phyloP scores from a whole-genome alignment of 306 rosid species.

The Crataegus laevigata region DNA sequence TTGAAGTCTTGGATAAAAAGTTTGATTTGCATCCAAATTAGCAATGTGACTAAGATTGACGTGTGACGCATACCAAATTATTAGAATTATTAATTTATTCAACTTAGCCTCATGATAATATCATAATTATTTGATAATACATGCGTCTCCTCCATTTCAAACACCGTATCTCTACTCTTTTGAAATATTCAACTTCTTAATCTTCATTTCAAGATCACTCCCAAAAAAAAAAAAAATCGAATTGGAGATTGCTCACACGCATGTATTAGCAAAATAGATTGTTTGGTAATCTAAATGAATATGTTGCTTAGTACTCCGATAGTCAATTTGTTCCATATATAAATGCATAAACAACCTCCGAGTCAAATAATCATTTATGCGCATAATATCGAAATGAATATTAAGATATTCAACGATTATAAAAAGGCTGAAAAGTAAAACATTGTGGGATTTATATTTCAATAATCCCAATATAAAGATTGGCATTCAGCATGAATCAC shows the following conservation, averaged over 20 bases:
- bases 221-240: too few species aligned
- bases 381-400: too few species aligned
- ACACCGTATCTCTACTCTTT: neutral
- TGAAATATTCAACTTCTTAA: too few species aligned
- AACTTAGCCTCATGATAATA: too few species aligned
- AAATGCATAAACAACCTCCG: neutral
- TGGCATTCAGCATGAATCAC: slow-evolving; percentile 1
- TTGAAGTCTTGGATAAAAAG: too few species aligned
- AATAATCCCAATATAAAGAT: neutral
- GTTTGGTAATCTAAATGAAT: neutral
- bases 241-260: neutral
- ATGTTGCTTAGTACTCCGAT: too few species aligned
- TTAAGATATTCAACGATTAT: neutral
- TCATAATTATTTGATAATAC: too few species aligned
- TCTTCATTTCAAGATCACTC: too few species aligned
- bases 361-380: neutral
- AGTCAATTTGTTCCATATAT: neutral
- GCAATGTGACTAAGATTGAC: neutral
- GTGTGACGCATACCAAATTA: neutral
- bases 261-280: neutral
- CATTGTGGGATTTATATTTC: neutral
- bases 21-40: neutral
- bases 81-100: too few species aligned
- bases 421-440: neutral
- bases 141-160: neutral